phyloP scores from a whole-genome alignment of 2,329 filamentous ascomycete genomes.

The Aspergillus glaucus region DNA sequence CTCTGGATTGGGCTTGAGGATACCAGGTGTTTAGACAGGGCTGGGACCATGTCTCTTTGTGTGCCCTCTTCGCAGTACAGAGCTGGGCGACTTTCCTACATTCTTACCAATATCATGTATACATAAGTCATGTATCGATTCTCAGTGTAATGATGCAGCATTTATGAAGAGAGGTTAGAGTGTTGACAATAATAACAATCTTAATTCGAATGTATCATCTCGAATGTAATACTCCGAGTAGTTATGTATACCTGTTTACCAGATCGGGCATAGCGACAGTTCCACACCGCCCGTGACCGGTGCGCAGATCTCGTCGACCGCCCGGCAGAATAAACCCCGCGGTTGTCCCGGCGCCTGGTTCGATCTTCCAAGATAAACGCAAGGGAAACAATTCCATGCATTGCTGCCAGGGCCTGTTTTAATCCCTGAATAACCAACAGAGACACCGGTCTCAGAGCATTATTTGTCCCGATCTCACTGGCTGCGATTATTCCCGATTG shows the following conservation, averaged over 20 bases:
- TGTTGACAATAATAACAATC: background rate
- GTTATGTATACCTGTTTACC: background rate
- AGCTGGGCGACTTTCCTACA: too few relatives aligned
- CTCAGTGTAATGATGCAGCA: background rate
- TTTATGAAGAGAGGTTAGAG: background rate
- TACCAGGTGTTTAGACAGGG: slow-evolving; percentile 5
- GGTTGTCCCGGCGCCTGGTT: background rate
- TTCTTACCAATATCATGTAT: too few relatives aligned
- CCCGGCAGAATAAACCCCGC: slow-evolving; percentile 29
- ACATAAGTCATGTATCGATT: background rate
- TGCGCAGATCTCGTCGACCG: slow-evolving; percentile 15
- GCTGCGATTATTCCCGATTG: too few relatives aligned
- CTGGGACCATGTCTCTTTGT: background rate
- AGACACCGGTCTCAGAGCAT: slow-evolving; percentile 1
- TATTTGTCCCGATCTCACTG: background rate
- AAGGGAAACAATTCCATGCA: slow-evolving; percentile 13
- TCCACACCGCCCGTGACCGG: slow-evolving; percentile 1
- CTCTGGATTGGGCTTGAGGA: slow-evolving; percentile 5
- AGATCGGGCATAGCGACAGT: background rate
- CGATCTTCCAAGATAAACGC: slow-evolving; percentile 7
- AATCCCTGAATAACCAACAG: background rate
- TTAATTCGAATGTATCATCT: background rate
- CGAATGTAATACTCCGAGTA: background rate
- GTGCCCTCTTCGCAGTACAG: background rate
- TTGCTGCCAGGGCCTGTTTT: background rate